A percentile compares a stretch with the other conserved stretches of the same genome.
Evolutionary conservation across 768 basidiomycete genomes (phyloP).

Genomic region (Suillus alpinus): DNA sequence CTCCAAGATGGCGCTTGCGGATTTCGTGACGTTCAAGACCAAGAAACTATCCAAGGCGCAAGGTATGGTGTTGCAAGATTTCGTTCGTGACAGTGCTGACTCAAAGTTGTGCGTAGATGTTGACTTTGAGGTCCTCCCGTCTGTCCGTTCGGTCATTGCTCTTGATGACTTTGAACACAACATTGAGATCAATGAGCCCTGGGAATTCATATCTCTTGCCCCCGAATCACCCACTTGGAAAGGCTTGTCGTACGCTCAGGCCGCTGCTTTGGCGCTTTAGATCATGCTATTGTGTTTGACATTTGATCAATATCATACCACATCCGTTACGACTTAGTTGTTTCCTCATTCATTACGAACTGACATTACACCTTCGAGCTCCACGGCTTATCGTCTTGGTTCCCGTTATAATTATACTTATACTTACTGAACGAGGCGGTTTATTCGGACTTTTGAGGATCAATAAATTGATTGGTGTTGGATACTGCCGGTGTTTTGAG

Average conservation of each 20-base stretch:
- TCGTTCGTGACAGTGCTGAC: neutral
- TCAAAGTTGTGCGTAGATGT: constrained; percentile 10
- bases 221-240: constrained; percentile 27
- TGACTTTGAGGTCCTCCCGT: constrained; percentile 31
- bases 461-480: neutral
- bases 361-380: constrained; percentile 3
- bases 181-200: constrained; percentile 25
- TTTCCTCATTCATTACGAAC: constrained; percentile 14
- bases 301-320: constrained; percentile 4
- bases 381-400: neutral
- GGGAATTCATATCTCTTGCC: constrained; percentile 31
- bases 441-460: constrained; percentile 12
- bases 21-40: constrained; percentile 19
- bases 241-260: constrained; percentile 32
- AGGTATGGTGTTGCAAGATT: neutral
- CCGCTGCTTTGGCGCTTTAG: constrained; percentile 21
- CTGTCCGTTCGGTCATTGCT: constrained; percentile 30
- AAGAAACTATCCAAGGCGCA: neutral
- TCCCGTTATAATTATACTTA: constrained; percentile 1
- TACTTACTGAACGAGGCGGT: constrained; percentile 13
- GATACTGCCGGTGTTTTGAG: neutral
- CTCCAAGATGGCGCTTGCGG: constrained; percentile 24
- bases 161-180: constrained; percentile 23
- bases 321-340: constrained; percentile 14
- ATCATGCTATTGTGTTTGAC: neutral